Evolutionary conservation across 1,284 basidiomycete species (phyloP).

Genomic region (Cutaneotrichosporon dermatis): DNA sequence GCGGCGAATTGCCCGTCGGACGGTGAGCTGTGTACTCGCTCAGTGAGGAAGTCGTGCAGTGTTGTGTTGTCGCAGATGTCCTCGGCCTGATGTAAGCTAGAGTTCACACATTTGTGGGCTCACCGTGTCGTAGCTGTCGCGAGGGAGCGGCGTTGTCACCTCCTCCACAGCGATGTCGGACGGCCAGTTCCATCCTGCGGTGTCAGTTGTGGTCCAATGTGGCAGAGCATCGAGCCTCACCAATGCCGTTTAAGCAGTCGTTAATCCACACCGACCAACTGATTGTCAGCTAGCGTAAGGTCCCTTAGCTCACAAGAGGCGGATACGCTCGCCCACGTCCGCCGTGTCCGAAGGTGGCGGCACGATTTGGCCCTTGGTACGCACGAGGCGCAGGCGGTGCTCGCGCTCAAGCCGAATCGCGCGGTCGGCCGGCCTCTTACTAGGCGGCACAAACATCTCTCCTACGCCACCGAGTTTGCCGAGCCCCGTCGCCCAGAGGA

Average conservation of each 20-base stretch:
- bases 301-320: constrained; percentile 38
- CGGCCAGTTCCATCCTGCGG: constrained; percentile 5
- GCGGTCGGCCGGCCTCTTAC: constrained; percentile 6
- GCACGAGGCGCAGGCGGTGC: constrained; percentile 19
- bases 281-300: not conserved
- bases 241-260: constrained; percentile 19
- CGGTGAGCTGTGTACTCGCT: not conserved
- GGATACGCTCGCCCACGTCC: constrained; percentile 36
- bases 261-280: constrained; percentile 40
- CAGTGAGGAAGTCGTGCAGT: constrained; percentile 23
- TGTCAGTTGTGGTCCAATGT: not conserved
- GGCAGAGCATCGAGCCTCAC: constrained; percentile 2
- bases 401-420: constrained; percentile 20
- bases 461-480: constrained; percentile 32
- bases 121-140: constrained; percentile 27
- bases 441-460: constrained; percentile 20
- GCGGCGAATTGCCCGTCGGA: constrained; percentile 21
- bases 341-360: constrained; percentile 18
- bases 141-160: constrained; percentile 44
- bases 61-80: constrained; percentile 27
- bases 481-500: constrained; percentile 32
- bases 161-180: constrained; percentile 31
- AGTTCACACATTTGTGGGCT: too few relatives aligned
- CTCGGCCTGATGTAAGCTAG: not conserved
- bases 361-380: constrained; percentile 27